These are phyloP conservation scores for Phytopythium oedochilum DNA, from an alignment of 352 stramenopile species.

Conservation along the genomic window DNA sequence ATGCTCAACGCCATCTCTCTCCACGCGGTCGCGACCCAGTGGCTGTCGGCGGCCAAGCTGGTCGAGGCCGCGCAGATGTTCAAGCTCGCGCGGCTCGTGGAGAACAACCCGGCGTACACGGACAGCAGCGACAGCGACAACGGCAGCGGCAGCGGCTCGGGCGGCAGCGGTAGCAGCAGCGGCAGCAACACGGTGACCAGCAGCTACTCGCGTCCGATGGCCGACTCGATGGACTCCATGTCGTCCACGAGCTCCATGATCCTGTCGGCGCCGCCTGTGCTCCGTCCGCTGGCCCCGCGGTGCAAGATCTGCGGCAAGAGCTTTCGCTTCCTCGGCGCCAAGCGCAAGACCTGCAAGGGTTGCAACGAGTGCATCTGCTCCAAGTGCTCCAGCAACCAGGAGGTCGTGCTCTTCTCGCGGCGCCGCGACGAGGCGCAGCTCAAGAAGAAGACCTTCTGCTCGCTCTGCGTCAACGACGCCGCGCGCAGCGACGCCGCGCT, in stretches of 20 bases:
- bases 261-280: conserved; percentile 12
- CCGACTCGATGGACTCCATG: conserved; percentile 21
- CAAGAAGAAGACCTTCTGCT: conserved; percentile 26
- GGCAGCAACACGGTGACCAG: background rate
- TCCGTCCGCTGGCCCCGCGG: conserved; percentile 12
- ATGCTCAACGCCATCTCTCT: conserved; percentile 35
- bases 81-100: conserved; percentile 31
- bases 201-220: conserved; percentile 6
- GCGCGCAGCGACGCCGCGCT: conserved; percentile 20
- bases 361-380: conserved; percentile 28
- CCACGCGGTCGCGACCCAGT: conserved; percentile 22
- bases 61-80: conserved; percentile 33
- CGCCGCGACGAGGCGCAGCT: conserved; percentile 10
- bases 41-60: conserved; percentile 22
- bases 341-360: conserved; percentile 19
- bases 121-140: conserved; percentile 20
- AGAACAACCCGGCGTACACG: conserved; percentile 10
- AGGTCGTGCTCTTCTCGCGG: conserved; percentile 20
- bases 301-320: conserved; percentile 32
- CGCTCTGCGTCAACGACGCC: conserved; percentile 27
- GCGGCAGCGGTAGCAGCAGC: background rate
- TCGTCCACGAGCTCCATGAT: conserved; percentile 21
- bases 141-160: conserved; percentile 10
- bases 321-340: conserved; percentile 26
- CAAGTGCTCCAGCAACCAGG: conserved; percentile 21